These are phyloP conservation scores for Saccharomycopsis hybrid DNA, from an alignment of 1,139 yeast species.

Conservation along the genomic window DNA sequence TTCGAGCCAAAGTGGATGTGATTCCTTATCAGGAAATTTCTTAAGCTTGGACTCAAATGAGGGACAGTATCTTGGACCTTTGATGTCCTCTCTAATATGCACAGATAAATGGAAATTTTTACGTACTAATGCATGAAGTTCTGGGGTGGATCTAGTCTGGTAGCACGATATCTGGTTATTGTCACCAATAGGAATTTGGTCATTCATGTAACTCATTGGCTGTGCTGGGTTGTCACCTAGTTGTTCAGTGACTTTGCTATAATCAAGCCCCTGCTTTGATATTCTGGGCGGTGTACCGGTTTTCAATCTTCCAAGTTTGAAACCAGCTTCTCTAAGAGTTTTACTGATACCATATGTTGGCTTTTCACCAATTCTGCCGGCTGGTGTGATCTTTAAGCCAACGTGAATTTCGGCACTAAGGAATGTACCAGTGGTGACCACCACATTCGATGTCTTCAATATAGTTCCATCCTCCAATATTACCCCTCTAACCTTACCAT, in stretches of 20 bases:
- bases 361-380: constrained; percentile 90
- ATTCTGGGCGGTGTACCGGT: constrained; percentile 97
- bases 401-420: constrained; percentile 91
- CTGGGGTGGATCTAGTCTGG: constrained; percentile 71
- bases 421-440: constrained; percentile 94
- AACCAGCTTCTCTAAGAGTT: constrained; percentile 72
- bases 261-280: constrained; percentile 65
- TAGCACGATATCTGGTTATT: constrained; percentile 59
- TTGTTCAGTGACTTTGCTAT: constrained; percentile 51
- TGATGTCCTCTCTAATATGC: constrained; percentile 89
- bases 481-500: constrained; percentile 57
- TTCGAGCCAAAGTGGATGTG: constrained; percentile 89
- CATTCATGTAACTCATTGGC: constrained; percentile 88
- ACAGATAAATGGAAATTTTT: constrained; percentile 73
- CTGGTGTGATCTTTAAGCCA: constrained; percentile 72
- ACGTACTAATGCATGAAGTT: constrained; percentile 62
- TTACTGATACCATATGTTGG: constrained; percentile 86
- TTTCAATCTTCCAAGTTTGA: constrained; percentile 80
- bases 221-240: constrained; percentile 70
- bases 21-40: constrained; percentile 67
- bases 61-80: constrained; percentile 97
- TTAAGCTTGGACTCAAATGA: constrained; percentile 87
- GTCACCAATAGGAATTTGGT: constrained; percentile 50
- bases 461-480: constrained; percentile 62
- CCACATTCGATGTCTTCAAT: constrained; percentile 58